Percentiles rank a stretch among this genome's conserved stretches.
These are phyloP conservation scores for Clonostachys byssicola DNA, from an alignment of 2,329 filamentous ascomycete genomes.

Conservation along the genomic window DNA sequence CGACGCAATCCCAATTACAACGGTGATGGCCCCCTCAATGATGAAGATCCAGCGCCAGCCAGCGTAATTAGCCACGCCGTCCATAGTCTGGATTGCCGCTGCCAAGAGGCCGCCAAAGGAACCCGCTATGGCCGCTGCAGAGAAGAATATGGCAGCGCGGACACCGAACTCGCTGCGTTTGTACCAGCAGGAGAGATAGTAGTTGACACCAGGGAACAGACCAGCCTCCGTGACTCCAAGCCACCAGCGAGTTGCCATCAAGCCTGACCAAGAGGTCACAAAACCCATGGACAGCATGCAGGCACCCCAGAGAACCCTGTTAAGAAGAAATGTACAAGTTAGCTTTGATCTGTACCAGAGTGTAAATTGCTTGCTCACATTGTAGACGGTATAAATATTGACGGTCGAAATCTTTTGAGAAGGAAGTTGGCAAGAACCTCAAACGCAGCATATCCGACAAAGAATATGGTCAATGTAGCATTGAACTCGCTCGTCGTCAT, in stretches of 20 bases:
- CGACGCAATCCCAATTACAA: conserved; percentile 61
- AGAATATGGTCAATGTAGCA: conserved; percentile 41
- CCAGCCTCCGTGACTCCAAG: conserved; percentile 72
- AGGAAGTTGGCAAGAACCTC: conserved; percentile 77
- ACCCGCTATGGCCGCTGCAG: conserved; percentile 73
- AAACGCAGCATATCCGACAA: conserved; percentile 63
- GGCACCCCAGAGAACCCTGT: conserved; percentile 59
- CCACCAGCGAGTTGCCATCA: conserved; percentile 67
- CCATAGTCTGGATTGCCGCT: conserved; percentile 67
- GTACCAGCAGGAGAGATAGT: conserved; percentile 84
- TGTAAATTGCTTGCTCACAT: conserved; percentile 53
- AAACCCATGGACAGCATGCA: conserved; percentile 69
- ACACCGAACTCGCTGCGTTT: conserved; percentile 74
- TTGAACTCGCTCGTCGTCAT: conserved; percentile 41
- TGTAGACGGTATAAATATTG: conserved; percentile 75
- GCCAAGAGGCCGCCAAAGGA: conserved; percentile 74
- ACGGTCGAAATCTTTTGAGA: conserved; percentile 71
- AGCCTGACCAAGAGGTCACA: conserved; percentile 55
- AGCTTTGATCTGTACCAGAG: conserved; percentile 4
- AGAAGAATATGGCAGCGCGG: conserved; percentile 81
- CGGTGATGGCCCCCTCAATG: conserved; percentile 65
- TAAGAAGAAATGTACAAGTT: conserved; percentile 3
- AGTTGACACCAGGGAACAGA: conserved; percentile 73
- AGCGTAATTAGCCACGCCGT: conserved; percentile 50
- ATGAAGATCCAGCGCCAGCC: conserved; percentile 68